Conservation (phyloP, 202 grass and related monocot genomes). For the Schoenoplectus triqueter region DNA sequence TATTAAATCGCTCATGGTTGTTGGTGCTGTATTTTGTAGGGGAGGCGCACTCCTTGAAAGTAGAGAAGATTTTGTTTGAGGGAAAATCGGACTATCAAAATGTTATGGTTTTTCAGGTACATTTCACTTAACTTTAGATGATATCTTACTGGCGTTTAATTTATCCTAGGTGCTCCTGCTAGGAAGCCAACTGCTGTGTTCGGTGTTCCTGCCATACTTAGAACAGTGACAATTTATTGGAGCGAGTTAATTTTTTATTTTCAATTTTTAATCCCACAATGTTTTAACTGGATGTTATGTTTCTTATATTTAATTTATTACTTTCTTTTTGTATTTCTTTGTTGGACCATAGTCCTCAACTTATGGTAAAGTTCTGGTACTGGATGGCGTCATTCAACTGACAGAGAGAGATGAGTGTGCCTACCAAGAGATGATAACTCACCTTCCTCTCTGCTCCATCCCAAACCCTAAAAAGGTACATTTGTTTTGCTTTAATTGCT, state of each 20-base stretch:
- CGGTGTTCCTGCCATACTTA: no score
- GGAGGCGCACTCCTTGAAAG: constrained; percentile 95
- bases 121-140: background rate
- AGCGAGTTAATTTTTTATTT: background rate
- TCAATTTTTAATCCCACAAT: background rate
- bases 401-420: constrained; percentile 95
- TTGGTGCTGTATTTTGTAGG: constrained; percentile 41
- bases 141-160: background rate
- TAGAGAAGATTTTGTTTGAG: constrained; percentile 87
- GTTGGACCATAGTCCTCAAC: constrained; percentile 60
- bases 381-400: constrained; percentile 94
- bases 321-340: background rate
- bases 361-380: constrained; percentile 89
- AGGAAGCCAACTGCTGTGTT: no score
- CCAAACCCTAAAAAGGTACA: constrained; percentile 91
- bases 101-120: constrained; percentile 93
- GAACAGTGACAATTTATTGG: background rate
- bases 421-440: constrained; percentile 98
- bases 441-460: constrained; percentile 90
- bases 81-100: constrained; percentile 91
- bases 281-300: no score
- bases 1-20: background rate
- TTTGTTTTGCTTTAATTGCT: constrained; percentile 1
- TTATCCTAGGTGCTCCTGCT: no score
- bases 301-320: no score